Evolutionary conservation across 495 filamentous ascomycete species (phyloP).

Genomic region (Hypoxylon lienhwacheense): DNA sequence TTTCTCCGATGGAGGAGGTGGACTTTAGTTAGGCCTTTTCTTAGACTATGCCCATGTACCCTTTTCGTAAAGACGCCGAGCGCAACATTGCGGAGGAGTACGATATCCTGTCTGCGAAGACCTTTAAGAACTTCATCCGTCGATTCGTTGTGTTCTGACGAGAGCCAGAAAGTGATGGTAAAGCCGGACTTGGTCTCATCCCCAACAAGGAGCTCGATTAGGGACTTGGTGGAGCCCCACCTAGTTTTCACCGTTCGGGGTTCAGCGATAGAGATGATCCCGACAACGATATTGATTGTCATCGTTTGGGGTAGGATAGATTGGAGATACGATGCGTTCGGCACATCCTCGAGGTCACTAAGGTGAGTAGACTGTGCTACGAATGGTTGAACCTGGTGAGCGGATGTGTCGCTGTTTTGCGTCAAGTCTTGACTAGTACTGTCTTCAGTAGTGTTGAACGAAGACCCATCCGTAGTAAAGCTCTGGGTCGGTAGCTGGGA

Average conservation of each 20-base stretch:
- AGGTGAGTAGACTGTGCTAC: conserved; percentile 43
- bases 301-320: conserved; percentile 78
- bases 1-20: conserved; percentile 63
- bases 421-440: conserved; percentile 14
- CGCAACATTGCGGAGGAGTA: conserved; percentile 77
- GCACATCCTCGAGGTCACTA: conserved; percentile 70
- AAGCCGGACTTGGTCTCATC: conserved; percentile 87
- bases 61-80: conserved; percentile 68
- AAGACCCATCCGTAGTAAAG: conserved; percentile 30
- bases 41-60: conserved; percentile 76
- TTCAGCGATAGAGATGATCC: conserved; percentile 69
- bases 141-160: conserved; percentile 37
- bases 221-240: conserved; percentile 58
- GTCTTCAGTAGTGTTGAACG: conserved; percentile 32
- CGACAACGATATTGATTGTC: conserved; percentile 74
- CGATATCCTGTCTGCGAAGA: conserved; percentile 69
- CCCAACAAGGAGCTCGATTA: conserved; percentile 79
- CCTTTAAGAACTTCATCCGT: conserved; percentile 50
- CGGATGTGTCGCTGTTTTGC: conserved; percentile 8
- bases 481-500: conserved; percentile 49
- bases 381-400: not conserved
- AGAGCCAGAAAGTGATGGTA: conserved; percentile 80
- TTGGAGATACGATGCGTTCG: conserved; percentile 64
- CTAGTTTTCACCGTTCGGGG: conserved; percentile 59
- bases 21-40: conserved; percentile 69